phyloP scores from a whole-genome alignment of 1,139 yeast genomes.

The Nematodospora anomalae region DNA sequence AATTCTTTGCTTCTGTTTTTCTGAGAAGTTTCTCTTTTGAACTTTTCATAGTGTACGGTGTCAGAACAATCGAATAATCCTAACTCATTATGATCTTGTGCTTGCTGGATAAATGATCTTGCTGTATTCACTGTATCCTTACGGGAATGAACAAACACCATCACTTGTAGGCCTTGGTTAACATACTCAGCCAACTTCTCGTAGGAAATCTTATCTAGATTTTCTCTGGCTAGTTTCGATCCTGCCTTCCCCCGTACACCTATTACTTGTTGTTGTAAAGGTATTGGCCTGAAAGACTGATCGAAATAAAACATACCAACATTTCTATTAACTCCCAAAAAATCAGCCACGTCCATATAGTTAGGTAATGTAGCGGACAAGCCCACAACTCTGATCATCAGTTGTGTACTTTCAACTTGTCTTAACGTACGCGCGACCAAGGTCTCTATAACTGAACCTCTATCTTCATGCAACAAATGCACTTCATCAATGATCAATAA shows the following conservation, averaged over 20 bases:
- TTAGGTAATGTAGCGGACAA: slow-evolving; percentile 96
- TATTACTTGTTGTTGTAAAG: slow-evolving; percentile 80
- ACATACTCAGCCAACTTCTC: slow-evolving; percentile 72
- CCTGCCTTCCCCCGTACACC: slow-evolving; percentile 88
- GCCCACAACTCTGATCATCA: slow-evolving; percentile 95
- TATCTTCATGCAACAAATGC: slow-evolving; percentile 92
- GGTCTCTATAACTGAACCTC: slow-evolving; percentile 97
- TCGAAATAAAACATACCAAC: slow-evolving; percentile 94
- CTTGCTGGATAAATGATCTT: slow-evolving; percentile 66
- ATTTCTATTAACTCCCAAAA: slow-evolving; percentile 84
- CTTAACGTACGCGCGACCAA: slow-evolving; percentile 92
- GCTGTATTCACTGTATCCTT: slow-evolving; percentile 90
- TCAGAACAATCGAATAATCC: slow-evolving; percentile 63
- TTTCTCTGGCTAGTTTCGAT: slow-evolving; percentile 66
- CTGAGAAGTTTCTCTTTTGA: slow-evolving; percentile 60
- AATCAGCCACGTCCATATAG: slow-evolving; percentile 92
- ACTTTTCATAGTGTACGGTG: slow-evolving; percentile 44
- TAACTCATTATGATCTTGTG: slow-evolving; percentile 57
- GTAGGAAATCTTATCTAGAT: slow-evolving; percentile 74
- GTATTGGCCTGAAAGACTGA: slow-evolving; percentile 91
- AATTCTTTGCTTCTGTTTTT: slow-evolving; percentile 78
- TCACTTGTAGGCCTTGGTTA: slow-evolving; percentile 77
- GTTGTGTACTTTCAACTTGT: slow-evolving; percentile 91
- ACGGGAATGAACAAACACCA: slow-evolving; percentile 96
- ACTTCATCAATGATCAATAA: slow-evolving; percentile 92